These are phyloP conservation scores for Phialophora macrospora DNA, from an alignment of 2,329 filamentous ascomycete genomes.

Conservation along the genomic window DNA sequence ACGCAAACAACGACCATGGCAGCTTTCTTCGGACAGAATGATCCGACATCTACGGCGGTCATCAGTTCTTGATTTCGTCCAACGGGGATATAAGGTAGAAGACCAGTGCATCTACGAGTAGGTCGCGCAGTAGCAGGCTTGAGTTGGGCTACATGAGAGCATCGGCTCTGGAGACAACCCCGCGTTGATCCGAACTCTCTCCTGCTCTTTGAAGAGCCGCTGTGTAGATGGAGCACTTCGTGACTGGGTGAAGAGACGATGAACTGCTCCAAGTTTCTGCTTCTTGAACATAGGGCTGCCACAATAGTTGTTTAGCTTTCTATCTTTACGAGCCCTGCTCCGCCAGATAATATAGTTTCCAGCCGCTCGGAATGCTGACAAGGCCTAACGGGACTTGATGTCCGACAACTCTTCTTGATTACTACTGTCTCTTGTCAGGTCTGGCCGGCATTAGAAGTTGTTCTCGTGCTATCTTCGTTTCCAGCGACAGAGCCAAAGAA, in stretches of 20 bases:
- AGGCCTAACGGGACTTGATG: neutral
- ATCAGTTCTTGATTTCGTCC: neutral
- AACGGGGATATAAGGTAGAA: neutral
- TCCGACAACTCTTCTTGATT: neutral
- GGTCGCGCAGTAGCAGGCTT: neutral
- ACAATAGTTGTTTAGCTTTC: too few species aligned
- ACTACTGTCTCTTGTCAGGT: neutral
- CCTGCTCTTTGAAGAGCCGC: too few species aligned
- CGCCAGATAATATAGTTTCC: neutral
- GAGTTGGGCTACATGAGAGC: neutral
- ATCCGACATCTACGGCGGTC: neutral
- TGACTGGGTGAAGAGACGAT: too few species aligned
- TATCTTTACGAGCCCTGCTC: neutral
- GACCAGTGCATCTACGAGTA: neutral
- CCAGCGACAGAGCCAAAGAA: neutral
- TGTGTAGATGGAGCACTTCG: too few species aligned
- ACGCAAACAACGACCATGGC: neutral
- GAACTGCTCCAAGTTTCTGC: too few species aligned
- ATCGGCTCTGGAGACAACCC: neutral
- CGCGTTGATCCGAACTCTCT: too few species aligned
- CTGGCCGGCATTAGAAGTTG: neutral
- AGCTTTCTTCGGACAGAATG: neutral
- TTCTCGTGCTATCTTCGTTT: neutral
- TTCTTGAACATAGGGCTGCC: too few species aligned
- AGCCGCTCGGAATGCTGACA: neutral